A percentile compares a stretch with the other conserved stretches of the same genome.
These are phyloP conservation scores for Monosporascus sp. DNA, from an alignment of 2,329 filamentous ascomycete genomes.

Conservation along the genomic window DNA sequence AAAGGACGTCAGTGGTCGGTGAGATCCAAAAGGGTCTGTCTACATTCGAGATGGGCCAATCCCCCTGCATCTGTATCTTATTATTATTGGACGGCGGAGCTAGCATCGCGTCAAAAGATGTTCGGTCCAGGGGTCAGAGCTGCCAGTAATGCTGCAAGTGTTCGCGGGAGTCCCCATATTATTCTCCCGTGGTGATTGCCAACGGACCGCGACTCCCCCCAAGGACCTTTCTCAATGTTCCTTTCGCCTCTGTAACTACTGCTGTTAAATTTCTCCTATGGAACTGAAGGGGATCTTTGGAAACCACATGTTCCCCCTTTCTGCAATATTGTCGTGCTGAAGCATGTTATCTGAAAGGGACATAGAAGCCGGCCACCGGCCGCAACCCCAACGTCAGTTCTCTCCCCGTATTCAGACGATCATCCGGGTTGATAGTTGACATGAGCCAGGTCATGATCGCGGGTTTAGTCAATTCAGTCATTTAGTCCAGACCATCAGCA, in stretches of 20 bases:
- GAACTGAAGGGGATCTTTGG: background rate
- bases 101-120: too few species aligned
- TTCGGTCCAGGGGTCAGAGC: background rate
- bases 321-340: background rate
- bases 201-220: background rate
- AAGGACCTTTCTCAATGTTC: background rate
- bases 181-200: background rate
- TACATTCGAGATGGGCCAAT: too few species aligned
- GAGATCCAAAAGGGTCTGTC: too few species aligned
- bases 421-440: background rate
- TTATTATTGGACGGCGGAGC: too few species aligned
- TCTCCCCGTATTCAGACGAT: background rate
- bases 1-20: too few species aligned
- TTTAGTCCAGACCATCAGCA: slow-evolving; percentile 26
- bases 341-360: background rate
- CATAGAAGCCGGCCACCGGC: background rate
- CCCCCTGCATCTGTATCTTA: too few species aligned
- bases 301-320: background rate
- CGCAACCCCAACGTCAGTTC: background rate
- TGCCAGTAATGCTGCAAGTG: too few species aligned
- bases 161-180: background rate
- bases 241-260: background rate
- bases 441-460: slow-evolving; percentile 3
- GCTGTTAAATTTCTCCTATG: background rate
- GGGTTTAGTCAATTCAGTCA: slow-evolving; percentile 14